phyloP scores from a whole-genome alignment of 169 alveolate species.

The Condylostoma magnum region DNA sequence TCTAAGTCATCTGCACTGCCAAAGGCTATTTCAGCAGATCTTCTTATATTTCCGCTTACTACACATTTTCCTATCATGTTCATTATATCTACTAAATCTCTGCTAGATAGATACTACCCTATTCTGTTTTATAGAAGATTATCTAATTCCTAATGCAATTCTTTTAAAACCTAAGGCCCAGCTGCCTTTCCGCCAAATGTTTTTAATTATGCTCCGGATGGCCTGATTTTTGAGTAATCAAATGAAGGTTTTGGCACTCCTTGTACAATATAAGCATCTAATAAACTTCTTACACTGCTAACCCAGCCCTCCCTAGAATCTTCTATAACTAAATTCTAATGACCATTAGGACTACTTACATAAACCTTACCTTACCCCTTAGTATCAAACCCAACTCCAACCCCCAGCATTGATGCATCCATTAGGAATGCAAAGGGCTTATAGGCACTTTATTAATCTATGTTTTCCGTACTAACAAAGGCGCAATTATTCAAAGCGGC shows the following conservation, averaged over 20 bases:
- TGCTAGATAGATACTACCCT: constrained; percentile 13
- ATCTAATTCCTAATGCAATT: constrained; percentile 22
- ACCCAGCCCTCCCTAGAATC: constrained; percentile 66
- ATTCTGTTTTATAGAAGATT: constrained; percentile 3
- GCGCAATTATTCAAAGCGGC: constrained; percentile 62
- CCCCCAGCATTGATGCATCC: constrained; percentile 60
- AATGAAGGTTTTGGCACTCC: background rate
- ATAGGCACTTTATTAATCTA: background rate
- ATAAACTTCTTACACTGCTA: constrained; percentile 4
- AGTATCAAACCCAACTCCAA: constrained; percentile 65
- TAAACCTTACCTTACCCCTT: constrained; percentile 35
- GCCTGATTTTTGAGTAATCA: constrained; percentile 47
- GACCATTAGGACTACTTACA: constrained; percentile 18
- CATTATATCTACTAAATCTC: constrained; percentile 60
- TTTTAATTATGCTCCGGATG: constrained; percentile 41
- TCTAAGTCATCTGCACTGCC: constrained; percentile 46
- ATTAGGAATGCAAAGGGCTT: constrained; percentile 44
- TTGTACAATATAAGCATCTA: constrained; percentile 32
- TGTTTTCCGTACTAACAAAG: constrained; percentile 41
- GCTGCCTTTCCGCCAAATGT: constrained; percentile 60
- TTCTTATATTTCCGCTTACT: constrained; percentile 50
- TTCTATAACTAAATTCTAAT: background rate
- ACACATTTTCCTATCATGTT: constrained; percentile 58
- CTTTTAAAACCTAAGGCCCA: constrained; percentile 42
- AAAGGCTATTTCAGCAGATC: constrained; percentile 60